Evolutionary conservation across 306 rosid genomes (phyloP), one percentile per base, ranked within the genome.

Genomic region (Ceratonia siliqua): DNA sequence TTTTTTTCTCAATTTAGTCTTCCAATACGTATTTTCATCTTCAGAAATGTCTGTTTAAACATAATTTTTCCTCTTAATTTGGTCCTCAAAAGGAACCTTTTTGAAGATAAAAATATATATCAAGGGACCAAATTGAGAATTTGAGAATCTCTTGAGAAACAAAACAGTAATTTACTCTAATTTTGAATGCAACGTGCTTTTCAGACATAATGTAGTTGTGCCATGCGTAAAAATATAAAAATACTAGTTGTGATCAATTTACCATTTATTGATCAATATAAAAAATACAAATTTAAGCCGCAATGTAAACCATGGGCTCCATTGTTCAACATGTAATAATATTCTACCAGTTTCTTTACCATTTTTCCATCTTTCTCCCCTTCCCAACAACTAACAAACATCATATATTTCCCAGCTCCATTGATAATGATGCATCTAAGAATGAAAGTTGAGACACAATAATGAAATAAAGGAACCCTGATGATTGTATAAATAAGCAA

Each of bases 301-400:
- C 50, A 39, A 38, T 28, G 71, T 49, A 58, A 39, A 46, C 30
- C 46, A 13, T 25, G 15, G 21, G 38, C 6, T 8, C 56, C 56
- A 65, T 42, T 25, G 22, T 65, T 41, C 6, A 50, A 45, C 56
- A 75, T 3, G 38, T 53, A 15, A 22, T 58, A 39, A 55, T 27
- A n/a, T 53, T 18, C 62, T 24, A 32, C 8, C 38, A 36, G 14
- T 14, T 76, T 28, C 54, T 28, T 30, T 10, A n/a, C 52, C 49
- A 36, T 46, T 46, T 56, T 46, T 36, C 1, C 17, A 3, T 64
- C 48, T 36, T 55, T 72, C 46, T 45, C 45, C 59, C 43, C 63
- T 24, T 80, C 61, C 59, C 68, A 32, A 49, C 17, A 62, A 54
- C 66, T 54, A 80, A 49, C 41, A 70, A 17, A 43, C 65, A 72